phyloP scores from a whole-genome alignment of 805 yeast genomes.

The Sungouiella thailandica region DNA sequence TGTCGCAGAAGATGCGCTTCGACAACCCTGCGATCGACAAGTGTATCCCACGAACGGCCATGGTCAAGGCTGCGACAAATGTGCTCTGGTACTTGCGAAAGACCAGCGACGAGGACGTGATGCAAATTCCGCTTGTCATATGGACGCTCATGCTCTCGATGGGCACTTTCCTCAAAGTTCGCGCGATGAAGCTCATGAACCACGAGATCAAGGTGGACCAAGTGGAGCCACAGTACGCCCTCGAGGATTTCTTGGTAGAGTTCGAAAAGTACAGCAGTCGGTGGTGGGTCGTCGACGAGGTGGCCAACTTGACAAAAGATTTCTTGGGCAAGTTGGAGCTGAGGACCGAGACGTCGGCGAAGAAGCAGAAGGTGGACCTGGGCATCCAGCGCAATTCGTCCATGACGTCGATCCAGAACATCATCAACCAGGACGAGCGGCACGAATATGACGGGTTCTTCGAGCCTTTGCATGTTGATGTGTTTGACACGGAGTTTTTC shows the following conservation, averaged over 20 bases:
- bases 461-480: slow-evolving; percentile 23
- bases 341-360: slow-evolving; percentile 1
- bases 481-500: slow-evolving; percentile 24
- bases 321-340: slow-evolving; percentile 9
- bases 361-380: slow-evolving; percentile 1
- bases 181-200: slow-evolving; percentile 2
- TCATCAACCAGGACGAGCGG: slow-evolving; percentile 2
- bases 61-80: slow-evolving; percentile 21
- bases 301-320: slow-evolving; percentile 18
- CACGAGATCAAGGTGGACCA: too few species aligned
- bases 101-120: slow-evolving; percentile 14
- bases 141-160: slow-evolving; percentile 6
- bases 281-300: slow-evolving; percentile 29
- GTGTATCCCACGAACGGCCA: slow-evolving; percentile 19
- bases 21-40: slow-evolving; percentile 19
- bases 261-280: slow-evolving; percentile 17
- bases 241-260: slow-evolving; percentile 17
- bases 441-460: slow-evolving; percentile 18
- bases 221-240: slow-evolving; percentile 6
- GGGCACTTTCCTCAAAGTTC: slow-evolving; percentile 3
- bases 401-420: slow-evolving; percentile 7
- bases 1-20: slow-evolving; percentile 23
- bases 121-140: slow-evolving; percentile 23
- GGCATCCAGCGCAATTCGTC: slow-evolving; percentile 1
- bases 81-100: slow-evolving; percentile 21